Conservation (phyloP, 495 filamentous ascomycete species). For the Xylaria telfairii region DNA sequence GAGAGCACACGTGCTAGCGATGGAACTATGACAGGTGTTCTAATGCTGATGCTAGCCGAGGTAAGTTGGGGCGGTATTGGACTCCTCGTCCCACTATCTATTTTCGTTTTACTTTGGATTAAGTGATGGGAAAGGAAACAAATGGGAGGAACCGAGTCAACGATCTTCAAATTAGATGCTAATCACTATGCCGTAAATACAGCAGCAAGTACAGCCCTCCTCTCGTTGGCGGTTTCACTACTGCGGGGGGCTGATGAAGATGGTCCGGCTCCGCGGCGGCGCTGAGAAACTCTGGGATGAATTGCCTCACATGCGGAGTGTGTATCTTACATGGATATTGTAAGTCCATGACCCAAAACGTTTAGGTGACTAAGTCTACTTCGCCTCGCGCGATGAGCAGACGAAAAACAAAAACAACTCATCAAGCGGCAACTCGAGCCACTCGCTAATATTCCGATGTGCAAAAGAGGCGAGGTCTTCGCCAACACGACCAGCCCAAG, state of each 20-base stretch:
- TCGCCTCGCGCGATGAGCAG: not conserved
- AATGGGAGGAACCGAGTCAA: not conserved
- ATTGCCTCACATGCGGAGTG: conserved; percentile 26
- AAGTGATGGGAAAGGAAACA: not conserved
- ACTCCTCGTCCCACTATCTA: not conserved
- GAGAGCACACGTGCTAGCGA: conserved; percentile 27
- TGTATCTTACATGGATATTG: conserved; percentile 8
- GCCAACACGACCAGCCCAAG: conserved; percentile 27
- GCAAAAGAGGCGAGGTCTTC: conserved; percentile 22
- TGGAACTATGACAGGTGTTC: conserved; percentile 31
- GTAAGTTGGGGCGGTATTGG: conserved; percentile 29
- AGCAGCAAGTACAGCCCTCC: conserved; percentile 31
- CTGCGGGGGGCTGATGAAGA: conserved; percentile 29
- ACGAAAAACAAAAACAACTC: not conserved
- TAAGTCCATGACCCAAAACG: conserved; percentile 24
- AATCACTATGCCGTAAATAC: conserved; percentile 9
- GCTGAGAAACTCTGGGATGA: conserved; percentile 21
- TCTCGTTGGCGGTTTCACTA: conserved; percentile 29
- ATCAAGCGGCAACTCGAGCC: not conserved
- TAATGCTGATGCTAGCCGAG: conserved; percentile 32
- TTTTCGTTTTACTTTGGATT: not conserved
- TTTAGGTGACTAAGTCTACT: not conserved
- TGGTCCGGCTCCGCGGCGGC: conserved; percentile 22
- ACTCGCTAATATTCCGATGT: not conserved
- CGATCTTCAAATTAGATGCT: not conserved